Evolutionary conservation across 345 rosid genomes (phyloP), one percentile per base, ranked within the genome.

Genomic region (Corymbia maculata): DNA sequence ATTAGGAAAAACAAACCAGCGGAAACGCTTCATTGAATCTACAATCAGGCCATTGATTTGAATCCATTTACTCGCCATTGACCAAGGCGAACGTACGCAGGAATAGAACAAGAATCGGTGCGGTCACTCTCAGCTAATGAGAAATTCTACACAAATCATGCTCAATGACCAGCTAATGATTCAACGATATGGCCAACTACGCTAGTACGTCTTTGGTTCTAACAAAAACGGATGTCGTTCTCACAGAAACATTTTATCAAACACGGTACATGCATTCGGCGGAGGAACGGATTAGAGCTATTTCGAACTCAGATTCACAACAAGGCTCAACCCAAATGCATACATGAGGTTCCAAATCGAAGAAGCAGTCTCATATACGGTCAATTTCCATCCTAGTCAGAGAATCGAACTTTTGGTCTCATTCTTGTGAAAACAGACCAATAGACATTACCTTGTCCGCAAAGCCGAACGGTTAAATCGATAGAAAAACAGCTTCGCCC

Each of bases 371-470:
- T 55, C 10, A 0, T 64, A n/a, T 64, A 64, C 19, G 9, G 9
- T 64, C 75, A n/a, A 64, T 64, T 64, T 64, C 4, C 28, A n/a
- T 64, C 9, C 2, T 0, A 64, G 75, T 6, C 5, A 13, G 5
- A 13, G 36, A n/a, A 64, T 64, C 36, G 0, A 64, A 64, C 17
- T n/a, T 17, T n/a, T 1, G 8, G 0, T 8, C 42, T 64, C 42
- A 3, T 64, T 64, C 10, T 64, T 2, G 19, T 30, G 19, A 2
- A 14, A 64, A 64, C 9, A 6, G 42, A n/a, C 36, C 42, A n/a
- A n/a, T n/a, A 30, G 0, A 7, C n/a, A 14, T 4, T n/a, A 64
- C 14, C 1, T 64, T 1, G 14, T 4, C 2, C 1, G 0, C 7
- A 1, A 64, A 3, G 1, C 1, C 0, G 4, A 64, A 36, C 42